phyloP scores from a whole-genome alignment of 179 eudicot species.

The Actinidia chinensis region DNA sequence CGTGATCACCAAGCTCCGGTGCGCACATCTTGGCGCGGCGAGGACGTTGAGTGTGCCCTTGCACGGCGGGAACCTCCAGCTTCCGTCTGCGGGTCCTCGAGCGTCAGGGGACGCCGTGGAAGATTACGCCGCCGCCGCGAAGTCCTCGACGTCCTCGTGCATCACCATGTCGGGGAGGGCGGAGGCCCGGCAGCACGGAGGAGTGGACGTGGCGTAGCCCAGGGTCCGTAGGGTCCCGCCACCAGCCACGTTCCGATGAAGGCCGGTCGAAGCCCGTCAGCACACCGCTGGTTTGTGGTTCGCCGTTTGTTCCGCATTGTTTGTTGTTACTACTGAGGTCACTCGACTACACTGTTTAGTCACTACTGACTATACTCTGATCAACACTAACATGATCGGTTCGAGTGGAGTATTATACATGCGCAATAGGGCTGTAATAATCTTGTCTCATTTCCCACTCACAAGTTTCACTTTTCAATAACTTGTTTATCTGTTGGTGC shows the following conservation, averaged over 20 bases:
- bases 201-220: conserved; percentile 68
- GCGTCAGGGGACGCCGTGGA: conserved; percentile 93
- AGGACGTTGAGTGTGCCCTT: conserved; percentile 80
- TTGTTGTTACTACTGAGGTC: too few species aligned
- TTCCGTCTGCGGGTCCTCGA: conserved; percentile 71
- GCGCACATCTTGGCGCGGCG: conserved; percentile 50
- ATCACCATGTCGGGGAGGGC: conserved; percentile 33
- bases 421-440: too few species aligned
- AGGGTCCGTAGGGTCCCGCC: conserved; percentile 49
- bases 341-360: too few species aligned
- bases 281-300: conserved; percentile 38
- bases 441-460: too few species aligned
- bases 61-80: conserved; percentile 71
- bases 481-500: too few species aligned
- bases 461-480: too few species aligned
- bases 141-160: conserved; percentile 64
- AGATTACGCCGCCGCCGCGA: conserved; percentile 62
- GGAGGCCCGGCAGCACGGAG: conserved; percentile 51
- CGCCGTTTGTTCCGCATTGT: neutral
- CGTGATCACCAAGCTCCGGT: conserved; percentile 73
- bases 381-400: too few species aligned
- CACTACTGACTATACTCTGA: too few species aligned
- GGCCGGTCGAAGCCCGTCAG: conserved; percentile 80
- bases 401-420: too few species aligned
- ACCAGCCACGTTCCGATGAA: conserved; percentile 76